These are phyloP conservation scores for Alternaria infectoria DNA, from an alignment of 2,329 filamentous ascomycete genomes.

Conservation along the genomic window DNA sequence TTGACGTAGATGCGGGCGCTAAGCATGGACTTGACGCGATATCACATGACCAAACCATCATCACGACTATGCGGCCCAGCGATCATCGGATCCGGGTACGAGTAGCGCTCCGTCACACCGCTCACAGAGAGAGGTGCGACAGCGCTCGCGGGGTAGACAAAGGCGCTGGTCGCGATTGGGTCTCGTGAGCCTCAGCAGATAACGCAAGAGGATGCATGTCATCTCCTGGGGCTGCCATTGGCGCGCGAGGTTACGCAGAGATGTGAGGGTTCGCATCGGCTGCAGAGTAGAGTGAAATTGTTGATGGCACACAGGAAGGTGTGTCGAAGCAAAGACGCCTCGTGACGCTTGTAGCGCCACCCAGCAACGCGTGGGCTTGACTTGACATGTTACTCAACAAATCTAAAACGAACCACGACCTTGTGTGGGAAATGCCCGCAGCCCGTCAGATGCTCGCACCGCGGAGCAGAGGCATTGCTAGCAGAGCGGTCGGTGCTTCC, in stretches of 20 bases:
- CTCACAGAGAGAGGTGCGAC: constrained; percentile 5
- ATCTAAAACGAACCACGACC: constrained; percentile 1
- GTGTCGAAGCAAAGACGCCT: constrained; percentile 6
- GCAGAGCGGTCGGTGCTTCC: neutral
- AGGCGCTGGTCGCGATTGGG: constrained; percentile 4
- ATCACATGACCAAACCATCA: constrained; percentile 13
- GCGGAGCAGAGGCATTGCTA: neutral
- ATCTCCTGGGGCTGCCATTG: constrained; percentile 17
- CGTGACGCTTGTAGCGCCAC: constrained; percentile 25
- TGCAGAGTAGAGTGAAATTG: neutral
- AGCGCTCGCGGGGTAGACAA: constrained; percentile 7
- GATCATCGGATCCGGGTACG: constrained; percentile 5
- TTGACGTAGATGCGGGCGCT: constrained; percentile 8
- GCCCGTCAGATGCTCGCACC: neutral
- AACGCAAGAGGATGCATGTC: constrained; percentile 26
- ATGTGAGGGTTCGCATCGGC: constrained; percentile 9
- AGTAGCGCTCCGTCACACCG: constrained; percentile 6
- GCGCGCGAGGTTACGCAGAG: constrained; percentile 12
- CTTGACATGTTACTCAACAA: constrained; percentile 20
- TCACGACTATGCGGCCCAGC: neutral
- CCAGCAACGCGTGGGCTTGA: constrained; percentile 13
- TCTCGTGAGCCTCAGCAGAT: constrained; percentile 25
- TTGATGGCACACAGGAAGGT: neutral
- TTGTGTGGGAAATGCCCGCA: neutral
- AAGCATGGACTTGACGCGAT: constrained; percentile 12